Base-by-base conservation (phyloP, 75 land plant species). In the Larix kaempferi region DNA sequence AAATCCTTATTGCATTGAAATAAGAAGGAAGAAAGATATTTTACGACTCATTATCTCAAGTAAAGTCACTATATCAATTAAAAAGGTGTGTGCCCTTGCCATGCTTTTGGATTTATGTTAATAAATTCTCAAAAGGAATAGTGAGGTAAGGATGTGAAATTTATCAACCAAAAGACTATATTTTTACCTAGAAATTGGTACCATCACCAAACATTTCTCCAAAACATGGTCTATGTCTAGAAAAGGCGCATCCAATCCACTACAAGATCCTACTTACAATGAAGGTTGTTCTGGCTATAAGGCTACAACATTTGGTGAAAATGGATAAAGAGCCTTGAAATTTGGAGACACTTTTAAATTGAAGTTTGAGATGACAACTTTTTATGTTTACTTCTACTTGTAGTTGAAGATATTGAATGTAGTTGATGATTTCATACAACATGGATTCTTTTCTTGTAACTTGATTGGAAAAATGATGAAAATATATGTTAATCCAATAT, bases 371-470 rank as follows among this genome's bases (percentile, higher is more conserved):
- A 22, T 55, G 41, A 6, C 52, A 22, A 0, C 6, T 57, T 8
- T 57, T 8, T n/a, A n/a, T n/a, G n/a, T 72, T 19, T 78, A 96
- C 99, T 92, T 96, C 99, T 15, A 96, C 92, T 89, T 96, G 99
- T 78, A 90, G 79, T 73, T 95, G 98, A 27, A 95, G 89, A 33
- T 92, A 94, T 77, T 95, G 96, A 6, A 95, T 96, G 77, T 95
- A 95, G 78, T 95, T 95, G 79, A 95, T 95, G 59, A 95, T 95
- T 85, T 95, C 98, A 64, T 95, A 96, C 12, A 95, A 90, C 98
- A 93, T 95, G 58, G 93, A 94, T 7, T 96, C 98, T 77, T 95
- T 95, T 6, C 98, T 94, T 60, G 94, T 91, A 57, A 95, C 91
- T 86, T 86, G 87, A 54, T 15, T 29, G 6, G 55, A 69, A 1